phyloP scores from a whole-genome alignment of 345 rosid species.

The Raphanus sativus region DNA sequence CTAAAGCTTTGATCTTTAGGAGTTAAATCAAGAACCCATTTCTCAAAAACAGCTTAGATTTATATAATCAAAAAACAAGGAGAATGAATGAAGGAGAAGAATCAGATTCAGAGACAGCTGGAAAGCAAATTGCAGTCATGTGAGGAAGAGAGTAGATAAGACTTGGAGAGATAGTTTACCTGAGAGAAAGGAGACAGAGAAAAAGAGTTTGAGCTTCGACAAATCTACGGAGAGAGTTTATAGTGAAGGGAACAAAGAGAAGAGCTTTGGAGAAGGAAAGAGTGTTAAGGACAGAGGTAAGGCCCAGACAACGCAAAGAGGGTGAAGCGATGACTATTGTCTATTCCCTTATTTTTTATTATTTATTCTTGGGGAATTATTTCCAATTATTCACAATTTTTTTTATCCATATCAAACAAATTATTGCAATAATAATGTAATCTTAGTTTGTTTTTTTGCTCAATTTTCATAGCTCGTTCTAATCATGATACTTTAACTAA shows the following conservation, averaged over 20 bases:
- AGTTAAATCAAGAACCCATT: conserved; percentile 15
- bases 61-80: not conserved
- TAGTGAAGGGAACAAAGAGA: not conserved
- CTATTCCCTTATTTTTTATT: not conserved
- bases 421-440: not conserved
- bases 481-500: too few species aligned
- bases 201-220: conserved; percentile 13
- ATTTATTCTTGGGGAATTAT: not conserved
- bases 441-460: not conserved
- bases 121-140: not conserved
- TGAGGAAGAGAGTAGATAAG: not conserved
- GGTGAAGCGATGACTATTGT: conserved; percentile 34
- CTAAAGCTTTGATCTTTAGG: conserved; percentile 2
- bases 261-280: conserved; percentile 26
- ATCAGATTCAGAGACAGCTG: conserved; percentile 22
- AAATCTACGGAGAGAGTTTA: conserved; percentile 23
- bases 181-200: conserved; percentile 19
- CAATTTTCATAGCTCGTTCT: not conserved
- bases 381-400: conserved; percentile 7
- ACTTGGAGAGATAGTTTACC: conserved; percentile 2
- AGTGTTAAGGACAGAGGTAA: conserved; percentile 37
- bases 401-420: not conserved
- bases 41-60: not conserved
- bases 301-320: conserved; percentile 37
- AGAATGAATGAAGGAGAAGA: conserved; percentile 13